Evolutionary conservation across 129 eudicot genomes (phyloP).

Genomic region (Chrysanthemum makinoi): DNA sequence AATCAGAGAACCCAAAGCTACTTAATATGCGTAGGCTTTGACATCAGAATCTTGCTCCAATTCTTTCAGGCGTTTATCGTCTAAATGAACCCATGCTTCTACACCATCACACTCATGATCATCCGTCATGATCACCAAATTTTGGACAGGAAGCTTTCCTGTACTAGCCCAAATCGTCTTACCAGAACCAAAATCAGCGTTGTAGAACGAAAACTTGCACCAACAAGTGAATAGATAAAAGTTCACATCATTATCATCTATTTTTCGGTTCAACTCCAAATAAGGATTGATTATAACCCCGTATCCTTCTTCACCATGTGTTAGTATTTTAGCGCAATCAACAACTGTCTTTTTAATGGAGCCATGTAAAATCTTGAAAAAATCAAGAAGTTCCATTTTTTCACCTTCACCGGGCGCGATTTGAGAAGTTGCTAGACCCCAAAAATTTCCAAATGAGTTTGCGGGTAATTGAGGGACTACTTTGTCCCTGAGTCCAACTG

Average conservation of each 20-base stretch:
- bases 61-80: conserved; percentile 25
- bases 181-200: conserved; percentile 39
- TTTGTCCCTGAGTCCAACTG: conserved; percentile 21
- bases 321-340: conserved; percentile 21
- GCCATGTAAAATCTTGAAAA: conserved; percentile 3
- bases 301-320: conserved; percentile 27
- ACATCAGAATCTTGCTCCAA: conserved; percentile 37
- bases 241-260: conserved; percentile 25
- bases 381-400: conserved; percentile 4
- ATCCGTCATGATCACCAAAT: conserved; percentile 29
- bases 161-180: conserved; percentile 35
- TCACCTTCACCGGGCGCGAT: conserved; percentile 21
- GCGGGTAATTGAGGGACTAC: conserved; percentile 16
- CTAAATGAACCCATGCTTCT: conserved; percentile 49
- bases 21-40: conserved; percentile 9
- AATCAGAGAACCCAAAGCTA: background rate
- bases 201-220: conserved; percentile 34
- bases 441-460: conserved; percentile 32
- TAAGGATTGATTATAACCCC: conserved; percentile 24
- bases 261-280: conserved; percentile 18
- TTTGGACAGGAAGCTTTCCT: conserved; percentile 29
- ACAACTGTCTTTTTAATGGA: conserved; percentile 14
- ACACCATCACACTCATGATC: conserved; percentile 26
- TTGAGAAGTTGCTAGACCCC: conserved; percentile 19
- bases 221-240: conserved; percentile 28